Conservation (phyloP, 129 eudicot species). For the Mikania micrantha region DNA sequence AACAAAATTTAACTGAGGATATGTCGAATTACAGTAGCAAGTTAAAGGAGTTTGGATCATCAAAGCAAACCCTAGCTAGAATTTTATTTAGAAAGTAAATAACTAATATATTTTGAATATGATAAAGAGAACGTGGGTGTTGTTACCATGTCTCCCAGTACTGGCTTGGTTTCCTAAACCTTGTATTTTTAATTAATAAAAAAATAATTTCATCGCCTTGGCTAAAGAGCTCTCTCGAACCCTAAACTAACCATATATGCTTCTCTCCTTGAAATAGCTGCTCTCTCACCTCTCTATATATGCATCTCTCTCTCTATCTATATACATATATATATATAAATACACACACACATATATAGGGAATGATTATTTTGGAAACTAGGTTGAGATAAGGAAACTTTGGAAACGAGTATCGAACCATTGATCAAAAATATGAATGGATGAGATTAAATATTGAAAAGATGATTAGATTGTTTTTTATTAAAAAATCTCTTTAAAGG, state of each 20-base stretch:
- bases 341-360: too few relatives aligned
- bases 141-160: slow-evolving; percentile 81
- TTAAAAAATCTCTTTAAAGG: too few relatives aligned
- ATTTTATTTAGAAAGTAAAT: slow-evolving; percentile 7
- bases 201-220: slow-evolving; percentile 49
- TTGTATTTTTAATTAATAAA: slow-evolving; percentile 20
- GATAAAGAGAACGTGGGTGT: slow-evolving; percentile 86
- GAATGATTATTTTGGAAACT: too few relatives aligned
- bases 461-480: too few relatives aligned
- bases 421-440: too few relatives aligned
- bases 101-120: slow-evolving; percentile 27
- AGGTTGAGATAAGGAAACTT: too few relatives aligned
- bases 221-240: slow-evolving; percentile 59
- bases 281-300: neutral
- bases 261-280: slow-evolving; percentile 47
- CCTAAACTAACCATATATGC: slow-evolving; percentile 32
- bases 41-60: neutral
- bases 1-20: slow-evolving; percentile 13
- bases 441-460: too few relatives aligned
- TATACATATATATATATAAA: neutral
- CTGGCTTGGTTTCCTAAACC: slow-evolving; percentile 32
- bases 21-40: too few relatives aligned
- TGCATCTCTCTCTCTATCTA: neutral
- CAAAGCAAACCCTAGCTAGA: slow-evolving; percentile 11
- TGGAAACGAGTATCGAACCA: too few relatives aligned